phyloP scores from a whole-genome alignment of 129 eudicot species.

The Centrapalus pauciflorus region DNA sequence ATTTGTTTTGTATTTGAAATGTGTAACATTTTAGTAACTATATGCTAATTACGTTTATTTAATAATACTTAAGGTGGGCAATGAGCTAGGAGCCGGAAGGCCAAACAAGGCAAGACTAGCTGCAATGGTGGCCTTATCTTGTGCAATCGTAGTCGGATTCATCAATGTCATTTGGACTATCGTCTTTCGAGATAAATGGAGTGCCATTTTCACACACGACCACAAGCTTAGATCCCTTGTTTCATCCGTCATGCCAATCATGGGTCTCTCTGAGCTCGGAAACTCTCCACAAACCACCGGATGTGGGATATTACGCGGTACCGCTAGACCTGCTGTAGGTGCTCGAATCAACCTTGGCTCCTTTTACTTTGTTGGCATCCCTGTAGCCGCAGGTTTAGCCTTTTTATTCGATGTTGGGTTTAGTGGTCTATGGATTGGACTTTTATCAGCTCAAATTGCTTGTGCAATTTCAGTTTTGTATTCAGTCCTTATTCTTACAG shows the following conservation, averaged over 20 bases:
- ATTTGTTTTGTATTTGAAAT: too few relatives aligned
- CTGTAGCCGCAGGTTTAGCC: constrained; percentile 82
- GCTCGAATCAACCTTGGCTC: constrained; percentile 89
- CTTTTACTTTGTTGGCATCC: constrained; percentile 94
- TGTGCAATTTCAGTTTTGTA: constrained; percentile 70
- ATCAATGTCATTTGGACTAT: constrained; percentile 74
- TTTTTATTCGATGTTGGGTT: constrained; percentile 59
- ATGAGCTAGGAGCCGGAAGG: constrained; percentile 89
- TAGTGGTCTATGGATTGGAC: constrained; percentile 81
- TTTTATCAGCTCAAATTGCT: constrained; percentile 76
- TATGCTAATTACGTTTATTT: too few relatives aligned
- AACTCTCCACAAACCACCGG: constrained; percentile 97
- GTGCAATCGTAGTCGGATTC: constrained; percentile 68
- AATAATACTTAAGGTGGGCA: constrained; percentile 92
- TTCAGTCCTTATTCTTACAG: constrained; percentile 50
- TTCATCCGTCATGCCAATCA: constrained; percentile 83
- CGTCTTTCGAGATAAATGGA: constrained; percentile 63
- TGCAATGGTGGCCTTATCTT: constrained; percentile 69
- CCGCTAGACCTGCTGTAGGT: constrained; percentile 88
- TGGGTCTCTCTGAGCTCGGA: constrained; percentile 95
- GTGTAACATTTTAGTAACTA: too few relatives aligned
- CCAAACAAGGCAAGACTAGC: constrained; percentile 92
- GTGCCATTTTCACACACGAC: constrained; percentile 68
- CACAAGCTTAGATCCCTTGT: constrained; percentile 54
- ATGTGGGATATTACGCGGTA: constrained; percentile 90